Conservation (phyloP, 2,329 filamentous ascomycete genomes). For the Rhinocladiella similis region DNA sequence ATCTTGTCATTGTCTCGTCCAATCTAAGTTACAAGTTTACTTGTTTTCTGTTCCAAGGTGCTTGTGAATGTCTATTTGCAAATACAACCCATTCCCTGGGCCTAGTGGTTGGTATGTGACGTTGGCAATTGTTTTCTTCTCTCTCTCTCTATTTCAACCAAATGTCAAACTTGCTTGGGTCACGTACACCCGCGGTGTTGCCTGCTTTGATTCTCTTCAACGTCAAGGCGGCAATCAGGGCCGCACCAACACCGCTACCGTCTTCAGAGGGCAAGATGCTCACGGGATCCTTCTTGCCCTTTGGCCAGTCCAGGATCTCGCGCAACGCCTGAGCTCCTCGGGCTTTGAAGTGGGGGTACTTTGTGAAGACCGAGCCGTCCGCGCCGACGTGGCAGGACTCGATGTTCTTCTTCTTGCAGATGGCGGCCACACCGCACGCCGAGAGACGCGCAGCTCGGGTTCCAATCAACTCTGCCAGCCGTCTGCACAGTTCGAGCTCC, state of each 20-base stretch:
- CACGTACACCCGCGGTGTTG: constrained; percentile 58
- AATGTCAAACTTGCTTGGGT: constrained; percentile 41
- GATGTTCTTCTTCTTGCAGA: constrained; percentile 94
- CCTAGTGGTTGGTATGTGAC: neutral
- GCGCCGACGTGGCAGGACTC: constrained; percentile 89
- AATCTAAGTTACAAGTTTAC: neutral
- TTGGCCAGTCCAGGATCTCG: constrained; percentile 94
- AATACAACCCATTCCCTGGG: neutral
- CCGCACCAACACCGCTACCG: constrained; percentile 94
- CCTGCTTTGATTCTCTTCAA: constrained; percentile 63
- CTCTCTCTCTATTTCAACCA: neutral
- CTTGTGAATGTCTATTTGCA: no score
- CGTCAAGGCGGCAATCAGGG: constrained; percentile 78
- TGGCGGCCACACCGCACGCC: constrained; percentile 91
- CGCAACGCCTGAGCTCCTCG: constrained; percentile 85
- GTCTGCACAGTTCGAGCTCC: constrained; percentile 86
- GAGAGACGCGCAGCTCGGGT: constrained; percentile 91
- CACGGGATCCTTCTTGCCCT: constrained; percentile 76
- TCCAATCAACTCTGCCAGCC: constrained; percentile 89
- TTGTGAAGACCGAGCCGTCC: constrained; percentile 97
- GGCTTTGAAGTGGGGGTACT: constrained; percentile 97
- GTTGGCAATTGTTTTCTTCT: no score
- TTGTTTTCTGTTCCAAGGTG: no score
- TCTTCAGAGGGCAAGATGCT: constrained; percentile 90
- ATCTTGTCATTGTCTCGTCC: neutral